Conservation (phyloP, 2,329 filamentous ascomycete species). For the Colletotrichum navitas region DNA sequence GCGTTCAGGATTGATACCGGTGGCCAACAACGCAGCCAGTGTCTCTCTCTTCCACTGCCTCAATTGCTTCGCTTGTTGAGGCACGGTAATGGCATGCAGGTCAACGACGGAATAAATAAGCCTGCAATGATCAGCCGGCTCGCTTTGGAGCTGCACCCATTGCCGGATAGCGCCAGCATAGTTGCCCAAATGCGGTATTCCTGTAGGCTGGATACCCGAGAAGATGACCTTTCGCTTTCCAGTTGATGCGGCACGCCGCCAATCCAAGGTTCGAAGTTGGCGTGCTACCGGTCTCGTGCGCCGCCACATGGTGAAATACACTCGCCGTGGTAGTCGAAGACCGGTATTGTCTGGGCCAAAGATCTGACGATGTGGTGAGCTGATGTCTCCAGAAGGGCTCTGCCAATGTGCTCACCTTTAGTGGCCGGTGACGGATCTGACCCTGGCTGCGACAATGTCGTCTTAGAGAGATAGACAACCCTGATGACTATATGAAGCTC, state of each 20-base stretch:
- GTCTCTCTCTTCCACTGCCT: conserved; percentile 77
- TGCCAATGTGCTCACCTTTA: not conserved
- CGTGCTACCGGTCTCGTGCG: conserved; percentile 2
- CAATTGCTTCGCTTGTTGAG: conserved; percentile 74
- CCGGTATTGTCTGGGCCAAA: not conserved
- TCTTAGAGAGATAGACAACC: not conserved
- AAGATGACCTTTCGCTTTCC: conserved; percentile 72
- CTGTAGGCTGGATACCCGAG: conserved; percentile 97
- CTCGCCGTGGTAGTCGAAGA: not conserved
- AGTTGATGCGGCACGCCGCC: conserved; percentile 25
- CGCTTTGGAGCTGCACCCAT: conserved; percentile 86
- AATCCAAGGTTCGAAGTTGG: not conserved
- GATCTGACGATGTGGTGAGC: not conserved
- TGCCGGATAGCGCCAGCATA: conserved; percentile 90
- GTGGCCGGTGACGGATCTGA: not conserved
- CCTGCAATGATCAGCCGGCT: conserved; percentile 66
- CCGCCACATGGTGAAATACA: conserved; percentile 26
- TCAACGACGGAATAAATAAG: conserved; percentile 92
- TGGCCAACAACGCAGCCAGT: conserved; percentile 83
- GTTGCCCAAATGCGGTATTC: conserved; percentile 93
- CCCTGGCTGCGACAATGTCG: no score
- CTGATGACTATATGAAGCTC: not conserved
- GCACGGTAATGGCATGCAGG: conserved; percentile 89
- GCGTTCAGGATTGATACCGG: conserved; percentile 83
- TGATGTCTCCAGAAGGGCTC: not conserved